Percentiles rank a stretch among this genome's conserved stretches.
Evolutionary conservation across 2,329 filamentous ascomycete genomes (phyloP).

Genomic region (Cordyceps sp.): DNA sequence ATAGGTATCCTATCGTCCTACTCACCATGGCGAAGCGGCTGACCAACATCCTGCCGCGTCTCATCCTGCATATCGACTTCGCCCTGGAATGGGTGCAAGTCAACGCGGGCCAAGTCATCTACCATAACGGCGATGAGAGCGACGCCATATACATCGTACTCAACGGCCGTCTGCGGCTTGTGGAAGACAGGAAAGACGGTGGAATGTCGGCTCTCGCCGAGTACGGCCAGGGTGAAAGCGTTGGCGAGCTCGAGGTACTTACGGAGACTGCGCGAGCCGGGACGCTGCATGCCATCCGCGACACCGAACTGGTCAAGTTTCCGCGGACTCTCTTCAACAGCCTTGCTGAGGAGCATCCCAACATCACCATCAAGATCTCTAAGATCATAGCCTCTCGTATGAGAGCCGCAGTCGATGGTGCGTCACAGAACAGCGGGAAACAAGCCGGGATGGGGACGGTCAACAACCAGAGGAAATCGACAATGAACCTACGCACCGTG

Average conservation of each 20-base stretch:
- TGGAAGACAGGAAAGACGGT: slow-evolving; percentile 67
- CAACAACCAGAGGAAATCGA: slow-evolving; percentile 55
- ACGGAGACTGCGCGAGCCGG: slow-evolving; percentile 85
- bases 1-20: slow-evolving; percentile 79
- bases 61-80: slow-evolving; percentile 95
- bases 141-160: slow-evolving; percentile 97
- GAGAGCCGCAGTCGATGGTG: slow-evolving; percentile 74
- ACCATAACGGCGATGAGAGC: slow-evolving; percentile 85
- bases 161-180: slow-evolving; percentile 75
- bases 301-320: slow-evolving; percentile 92
- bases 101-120: slow-evolving; percentile 84
- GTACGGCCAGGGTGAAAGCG: slow-evolving; percentile 92
- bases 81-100: slow-evolving; percentile 97
- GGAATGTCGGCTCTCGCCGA: slow-evolving; percentile 78
- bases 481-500: slow-evolving; percentile 81
- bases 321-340: slow-evolving; percentile 95
- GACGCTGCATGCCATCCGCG: slow-evolving; percentile 86
- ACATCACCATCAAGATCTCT: slow-evolving; percentile 97
- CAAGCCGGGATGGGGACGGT: slow-evolving; percentile 42
- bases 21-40: slow-evolving; percentile 92
- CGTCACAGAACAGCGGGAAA: slow-evolving; percentile 46
- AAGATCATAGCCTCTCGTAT: slow-evolving; percentile 96
- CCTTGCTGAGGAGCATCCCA: slow-evolving; percentile 87
- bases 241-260: slow-evolving; percentile 91
- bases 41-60: slow-evolving; percentile 70